phyloP scores from a whole-genome alignment of 495 filamentous ascomycete genomes.

The Xylaria grammica region DNA sequence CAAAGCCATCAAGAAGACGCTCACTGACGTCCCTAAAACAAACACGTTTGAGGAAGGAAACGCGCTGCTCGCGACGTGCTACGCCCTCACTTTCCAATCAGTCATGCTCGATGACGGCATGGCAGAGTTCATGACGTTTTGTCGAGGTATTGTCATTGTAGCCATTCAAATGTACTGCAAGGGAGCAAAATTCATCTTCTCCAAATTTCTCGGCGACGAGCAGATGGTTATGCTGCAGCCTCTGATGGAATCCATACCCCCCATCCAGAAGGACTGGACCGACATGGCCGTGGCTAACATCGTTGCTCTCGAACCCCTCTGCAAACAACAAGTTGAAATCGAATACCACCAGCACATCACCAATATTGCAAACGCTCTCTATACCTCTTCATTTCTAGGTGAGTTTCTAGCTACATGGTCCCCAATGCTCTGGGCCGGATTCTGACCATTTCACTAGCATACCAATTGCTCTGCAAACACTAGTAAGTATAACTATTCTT shows the following conservation, averaged over 20 bases:
- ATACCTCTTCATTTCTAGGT: slow-evolving; percentile 40
- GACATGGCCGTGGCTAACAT: slow-evolving; percentile 44
- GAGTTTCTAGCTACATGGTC: background rate
- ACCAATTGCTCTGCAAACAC: slow-evolving; percentile 44
- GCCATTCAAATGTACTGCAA: slow-evolving; percentile 53
- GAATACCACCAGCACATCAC: slow-evolving; percentile 41
- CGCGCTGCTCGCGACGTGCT: slow-evolving; percentile 61
- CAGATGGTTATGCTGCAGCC: slow-evolving; percentile 38
- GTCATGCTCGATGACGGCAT: slow-evolving; percentile 64
- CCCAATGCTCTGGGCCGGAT: background rate
- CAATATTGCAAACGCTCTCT: slow-evolving; percentile 39
- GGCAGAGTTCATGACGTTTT: slow-evolving; percentile 66
- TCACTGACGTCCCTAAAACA: slow-evolving; percentile 42
- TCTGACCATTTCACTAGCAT: slow-evolving; percentile 32
- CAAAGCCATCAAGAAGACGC: slow-evolving; percentile 54
- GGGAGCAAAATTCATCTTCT: slow-evolving; percentile 54
- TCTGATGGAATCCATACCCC: slow-evolving; percentile 37
- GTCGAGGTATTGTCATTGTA: slow-evolving; percentile 62
- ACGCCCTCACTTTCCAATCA: slow-evolving; percentile 65
- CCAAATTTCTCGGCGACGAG: slow-evolving; percentile 42
- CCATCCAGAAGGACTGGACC: slow-evolving; percentile 41
- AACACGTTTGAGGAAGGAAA: slow-evolving; percentile 50
- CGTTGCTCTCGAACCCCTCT: slow-evolving; percentile 42
- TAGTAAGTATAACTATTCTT: slow-evolving; percentile 25
- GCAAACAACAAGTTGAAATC: slow-evolving; percentile 35